These are phyloP conservation scores for Magnusiomyces fungicola DNA, from an alignment of 1,139 yeast species.

Conservation along the genomic window DNA sequence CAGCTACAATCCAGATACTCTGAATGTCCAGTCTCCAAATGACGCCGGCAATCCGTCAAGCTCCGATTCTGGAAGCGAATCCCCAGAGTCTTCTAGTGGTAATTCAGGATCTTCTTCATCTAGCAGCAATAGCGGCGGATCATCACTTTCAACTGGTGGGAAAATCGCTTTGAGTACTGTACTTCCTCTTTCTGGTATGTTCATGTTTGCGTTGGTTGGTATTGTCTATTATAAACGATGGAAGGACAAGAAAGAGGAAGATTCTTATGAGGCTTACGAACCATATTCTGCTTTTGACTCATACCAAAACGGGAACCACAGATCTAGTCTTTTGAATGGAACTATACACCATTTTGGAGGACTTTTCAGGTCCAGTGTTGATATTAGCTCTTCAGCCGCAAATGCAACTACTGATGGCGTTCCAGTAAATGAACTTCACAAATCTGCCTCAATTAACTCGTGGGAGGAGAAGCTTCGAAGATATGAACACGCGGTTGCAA, in stretches of 20 bases:
- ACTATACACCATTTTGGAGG: conserved; percentile 5
- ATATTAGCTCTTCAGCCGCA: background rate
- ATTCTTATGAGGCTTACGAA: conserved; percentile 8
- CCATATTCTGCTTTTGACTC: conserved; percentile 12
- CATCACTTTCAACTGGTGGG: conserved; percentile 20
- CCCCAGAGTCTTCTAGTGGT: too few relatives aligned
- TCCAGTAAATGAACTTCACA: background rate
- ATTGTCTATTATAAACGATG: conserved; percentile 15
- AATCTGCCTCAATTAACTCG: conserved; percentile 19
- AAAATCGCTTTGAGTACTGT: conserved; percentile 33
- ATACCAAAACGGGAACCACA: too few relatives aligned
- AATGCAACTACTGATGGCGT: background rate
- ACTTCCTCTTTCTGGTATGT: conserved; percentile 27
- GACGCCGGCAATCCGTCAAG: too few relatives aligned
- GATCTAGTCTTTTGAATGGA: background rate
- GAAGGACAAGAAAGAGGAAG: conserved; percentile 8
- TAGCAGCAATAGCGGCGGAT: background rate
- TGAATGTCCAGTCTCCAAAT: too few relatives aligned
- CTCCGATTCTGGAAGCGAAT: too few relatives aligned
- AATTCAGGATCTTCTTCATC: too few relatives aligned
- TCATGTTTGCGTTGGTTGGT: conserved; percentile 19
- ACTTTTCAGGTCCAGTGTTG: too few relatives aligned
- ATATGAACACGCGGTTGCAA: conserved; percentile 16
- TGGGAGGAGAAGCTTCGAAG: conserved; percentile 27
- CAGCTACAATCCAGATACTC: conserved; percentile 10